Base-by-base conservation (phyloP, 768 basidiomycete genomes). In the Tulasnella sp. region DNA sequence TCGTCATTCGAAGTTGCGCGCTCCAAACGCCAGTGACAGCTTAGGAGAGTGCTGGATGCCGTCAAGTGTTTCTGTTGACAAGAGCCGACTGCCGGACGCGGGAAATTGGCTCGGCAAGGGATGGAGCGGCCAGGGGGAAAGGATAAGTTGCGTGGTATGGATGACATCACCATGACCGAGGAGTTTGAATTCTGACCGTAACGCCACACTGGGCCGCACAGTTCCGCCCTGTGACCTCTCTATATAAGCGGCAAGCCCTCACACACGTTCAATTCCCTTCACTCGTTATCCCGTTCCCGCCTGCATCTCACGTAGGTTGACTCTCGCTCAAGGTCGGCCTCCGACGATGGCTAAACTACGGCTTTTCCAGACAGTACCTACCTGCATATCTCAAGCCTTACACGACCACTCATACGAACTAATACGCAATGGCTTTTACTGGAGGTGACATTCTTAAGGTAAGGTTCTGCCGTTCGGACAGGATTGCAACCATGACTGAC, bases 361-460 rank as follows among this genome's bases (percentile, higher is more conserved):
- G 32, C 61, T 23, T 57, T 67, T 35, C 61, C 32, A 23, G 11
- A 26, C 29, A 67, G 32, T 35, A 67, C 13, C 11, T n/a, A 6
- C 29, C 6, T 32, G 46, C 71, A 73, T 23, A 42, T 48, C 71
- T 73, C 71, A 26, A 73, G 20, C 70, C 42, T 76, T 80, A 73
- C 73, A 40, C 70, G 78, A 29, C 70, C 80, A 74, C 73, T 75
- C 73, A 40, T 48, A 44, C 80, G 76, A 44, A 26, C 78, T 74
- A 73, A 67, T 40, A 78, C 81, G 82, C 78, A 81, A 92, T 94
- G 93, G 84, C 93, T 69, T 87, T 91, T 85, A 93, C 92, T 73
- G 86, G 85, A 75, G 90, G 91, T 71, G 92, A 94, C 82, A 89
- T 94, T 76, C 91, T 90, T 89, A 94, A 94, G 86, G 92, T 91